Evolutionary conservation across 106 monocot genomes (phyloP).

Genomic region (Phalaenopsis equestris): DNA sequence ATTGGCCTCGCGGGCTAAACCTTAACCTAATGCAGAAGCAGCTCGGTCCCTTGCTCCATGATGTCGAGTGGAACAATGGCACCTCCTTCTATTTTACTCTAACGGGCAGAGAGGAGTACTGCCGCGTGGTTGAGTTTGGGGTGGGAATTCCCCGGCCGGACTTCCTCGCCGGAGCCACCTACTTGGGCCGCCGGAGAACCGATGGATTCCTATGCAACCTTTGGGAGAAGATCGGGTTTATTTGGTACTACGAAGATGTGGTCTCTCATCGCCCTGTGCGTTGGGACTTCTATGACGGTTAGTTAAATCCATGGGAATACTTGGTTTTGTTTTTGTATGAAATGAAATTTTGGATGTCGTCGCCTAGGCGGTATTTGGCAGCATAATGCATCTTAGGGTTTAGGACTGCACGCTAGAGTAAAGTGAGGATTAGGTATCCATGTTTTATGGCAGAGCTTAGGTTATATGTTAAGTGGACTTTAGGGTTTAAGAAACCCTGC

Average conservation of each 20-base stretch:
- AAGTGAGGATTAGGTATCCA: no score
- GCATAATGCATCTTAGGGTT: no score
- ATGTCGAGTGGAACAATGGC: constrained; percentile 87
- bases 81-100: constrained; percentile 66
- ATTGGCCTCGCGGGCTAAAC: constrained; percentile 65
- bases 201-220: constrained; percentile 53
- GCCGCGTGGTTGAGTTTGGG: constrained; percentile 30
- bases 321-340: background rate
- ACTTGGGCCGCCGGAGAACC: constrained; percentile 37
- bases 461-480: no score
- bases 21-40: constrained; percentile 70
- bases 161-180: constrained; percentile 58
- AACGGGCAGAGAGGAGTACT: background rate
- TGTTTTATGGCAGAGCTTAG: no score
- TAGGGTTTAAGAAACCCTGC: no score
- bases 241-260: constrained; percentile 79
- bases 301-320: constrained; percentile 22
- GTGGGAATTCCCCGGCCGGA: constrained; percentile 63
- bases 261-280: constrained; percentile 50
- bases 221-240: constrained; percentile 77
- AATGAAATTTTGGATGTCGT: background rate
- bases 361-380: no score
- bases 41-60: constrained; percentile 37
- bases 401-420: no score
- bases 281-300: constrained; percentile 55